A percentile compares a stretch with the other conserved stretches of the same genome.
These are phyloP conservation scores for Aphanomyces cochlioides DNA, from an alignment of 352 stramenopile genomes.

Conservation along the genomic window DNA sequence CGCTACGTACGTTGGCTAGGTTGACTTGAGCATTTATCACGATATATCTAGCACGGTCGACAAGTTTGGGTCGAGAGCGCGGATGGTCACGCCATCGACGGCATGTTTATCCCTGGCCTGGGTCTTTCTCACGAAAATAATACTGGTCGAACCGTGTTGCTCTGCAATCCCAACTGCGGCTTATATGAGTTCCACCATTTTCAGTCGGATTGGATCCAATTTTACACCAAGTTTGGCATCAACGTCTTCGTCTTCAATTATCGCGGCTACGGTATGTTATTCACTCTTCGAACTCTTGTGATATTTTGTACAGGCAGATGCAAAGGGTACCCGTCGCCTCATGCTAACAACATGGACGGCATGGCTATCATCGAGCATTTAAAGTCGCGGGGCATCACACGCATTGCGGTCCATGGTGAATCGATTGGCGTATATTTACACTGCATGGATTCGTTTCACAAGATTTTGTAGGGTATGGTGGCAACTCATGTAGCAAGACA, in stretches of 20 bases:
- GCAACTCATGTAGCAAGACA: slow-evolving; percentile 61
- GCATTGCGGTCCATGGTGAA: slow-evolving; percentile 75
- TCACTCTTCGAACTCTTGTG: background rate
- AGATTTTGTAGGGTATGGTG: slow-evolving; percentile 46
- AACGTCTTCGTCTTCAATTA: slow-evolving; percentile 87
- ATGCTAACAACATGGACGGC: slow-evolving; percentile 30
- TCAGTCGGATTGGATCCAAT: slow-evolving; percentile 87
- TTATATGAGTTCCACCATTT: slow-evolving; percentile 86
- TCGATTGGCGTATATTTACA: slow-evolving; percentile 55
- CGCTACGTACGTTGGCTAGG: slow-evolving; percentile 55
- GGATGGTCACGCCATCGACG: slow-evolving; percentile 61
- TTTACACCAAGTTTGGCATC: slow-evolving; percentile 76
- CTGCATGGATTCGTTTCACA: background rate
- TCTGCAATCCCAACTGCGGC: slow-evolving; percentile 83
- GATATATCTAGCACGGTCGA: slow-evolving; percentile 51
- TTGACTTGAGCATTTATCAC: background rate
- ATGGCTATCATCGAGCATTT: slow-evolving; percentile 74
- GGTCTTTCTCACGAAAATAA: background rate
- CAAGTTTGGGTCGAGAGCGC: slow-evolving; percentile 76
- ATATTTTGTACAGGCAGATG: background rate
- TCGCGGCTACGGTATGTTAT: slow-evolving; percentile 62
- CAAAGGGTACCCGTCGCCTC: slow-evolving; percentile 25
- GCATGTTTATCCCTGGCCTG: slow-evolving; percentile 63
- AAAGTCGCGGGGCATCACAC: slow-evolving; percentile 43
- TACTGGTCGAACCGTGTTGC: slow-evolving; percentile 47